Conservation (phyloP, 1,284 basidiomycete species). For the Volvariella surrecta region DNA sequence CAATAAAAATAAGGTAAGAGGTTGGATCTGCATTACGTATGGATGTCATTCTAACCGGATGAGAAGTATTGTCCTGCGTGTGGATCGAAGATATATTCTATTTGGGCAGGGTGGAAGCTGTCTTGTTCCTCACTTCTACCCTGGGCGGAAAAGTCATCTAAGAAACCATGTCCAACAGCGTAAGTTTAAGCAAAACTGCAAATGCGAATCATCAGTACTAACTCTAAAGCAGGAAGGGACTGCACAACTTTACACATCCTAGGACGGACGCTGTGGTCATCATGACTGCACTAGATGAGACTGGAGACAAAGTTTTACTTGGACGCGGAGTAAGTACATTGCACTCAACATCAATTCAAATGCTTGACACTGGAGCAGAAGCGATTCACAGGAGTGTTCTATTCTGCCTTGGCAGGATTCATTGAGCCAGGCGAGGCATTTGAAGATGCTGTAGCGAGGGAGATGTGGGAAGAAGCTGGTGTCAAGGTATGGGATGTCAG, state of each 20-base stretch:
- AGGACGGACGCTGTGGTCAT: conserved; percentile 89
- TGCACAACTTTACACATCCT: conserved; percentile 87
- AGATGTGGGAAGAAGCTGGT: conserved; percentile 95
- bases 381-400: conserved; percentile 65
- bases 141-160: conserved; percentile 54
- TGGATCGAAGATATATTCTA: conserved; percentile 73
- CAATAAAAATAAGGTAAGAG: conserved; percentile 63
- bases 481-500: conserved; percentile 76
- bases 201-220: neutral
- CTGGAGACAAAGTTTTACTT: conserved; percentile 75
- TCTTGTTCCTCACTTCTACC: conserved; percentile 70
- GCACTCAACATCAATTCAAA: neutral
- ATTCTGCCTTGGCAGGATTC: conserved; percentile 87
- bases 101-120: conserved; percentile 97
- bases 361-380: conserved; percentile 30
- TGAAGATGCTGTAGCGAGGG: conserved; percentile 89
- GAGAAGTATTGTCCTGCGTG: conserved; percentile 83
- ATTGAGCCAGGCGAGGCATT: conserved; percentile 92
- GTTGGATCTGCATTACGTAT: conserved; percentile 1
- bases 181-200: conserved; percentile 29
- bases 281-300: conserved; percentile 78
- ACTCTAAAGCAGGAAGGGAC: conserved; percentile 48
- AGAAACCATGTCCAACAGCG: conserved; percentile 62
- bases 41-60: conserved; percentile 5
- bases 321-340: conserved; percentile 66